Percentiles rank a stretch among this genome's conserved stretches.
These are phyloP conservation scores for Cardamine occulta DNA, from an alignment of 345 rosid genomes.

Conservation along the genomic window DNA sequence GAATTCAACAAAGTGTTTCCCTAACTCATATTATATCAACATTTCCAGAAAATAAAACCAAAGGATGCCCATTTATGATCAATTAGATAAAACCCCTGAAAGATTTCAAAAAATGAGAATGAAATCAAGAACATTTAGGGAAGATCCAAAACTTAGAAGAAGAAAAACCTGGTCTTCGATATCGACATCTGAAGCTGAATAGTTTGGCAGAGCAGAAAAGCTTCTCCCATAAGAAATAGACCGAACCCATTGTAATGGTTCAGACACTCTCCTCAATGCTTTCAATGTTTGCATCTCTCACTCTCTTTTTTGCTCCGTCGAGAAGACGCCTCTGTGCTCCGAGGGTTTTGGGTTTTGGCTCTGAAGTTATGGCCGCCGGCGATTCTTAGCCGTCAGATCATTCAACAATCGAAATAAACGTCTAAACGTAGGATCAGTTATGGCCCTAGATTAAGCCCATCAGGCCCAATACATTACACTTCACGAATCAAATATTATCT, in stretches of 20 bases:
- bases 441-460: slow-evolving; percentile 21
- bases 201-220: slow-evolving; percentile 72
- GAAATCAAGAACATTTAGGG: slow-evolving; percentile 1
- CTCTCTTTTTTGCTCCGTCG: not conserved
- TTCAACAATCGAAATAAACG: not conserved
- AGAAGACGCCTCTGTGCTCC: slow-evolving; percentile 17
- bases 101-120: not conserved
- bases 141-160: slow-evolving; percentile 10
- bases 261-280: slow-evolving; percentile 47
- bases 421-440: not conserved
- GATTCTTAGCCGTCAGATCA: slow-evolving; percentile 42
- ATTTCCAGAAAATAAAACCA: slow-evolving; percentile 1
- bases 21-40: not conserved
- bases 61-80: not conserved
- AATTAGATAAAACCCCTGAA: not conserved
- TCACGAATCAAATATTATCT: not conserved
- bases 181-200: slow-evolving; percentile 47
- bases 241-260: slow-evolving; percentile 49
- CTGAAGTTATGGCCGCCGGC: slow-evolving; percentile 34
- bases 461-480: slow-evolving; percentile 33
- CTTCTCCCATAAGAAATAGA: slow-evolving; percentile 45
- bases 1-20: not conserved
- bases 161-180: slow-evolving; percentile 65
- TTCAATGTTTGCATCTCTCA: slow-evolving; percentile 59
- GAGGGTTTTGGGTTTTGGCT: slow-evolving; percentile 45